Evolutionary conservation across 306 rosid species (phyloP).

Genomic region (Acacia acuminata): DNA sequence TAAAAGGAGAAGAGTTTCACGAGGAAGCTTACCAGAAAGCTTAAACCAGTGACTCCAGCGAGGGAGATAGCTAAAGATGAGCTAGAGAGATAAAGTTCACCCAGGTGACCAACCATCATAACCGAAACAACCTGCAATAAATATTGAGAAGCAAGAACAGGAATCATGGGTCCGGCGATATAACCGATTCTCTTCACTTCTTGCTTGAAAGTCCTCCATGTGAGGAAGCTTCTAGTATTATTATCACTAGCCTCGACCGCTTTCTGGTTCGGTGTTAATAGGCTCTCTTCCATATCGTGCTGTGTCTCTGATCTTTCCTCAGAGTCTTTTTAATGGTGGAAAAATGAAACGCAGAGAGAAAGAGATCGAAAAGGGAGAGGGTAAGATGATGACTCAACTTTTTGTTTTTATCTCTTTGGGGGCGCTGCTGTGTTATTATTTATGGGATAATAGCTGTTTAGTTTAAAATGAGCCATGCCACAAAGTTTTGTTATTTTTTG

Average conservation of each 20-base stretch:
- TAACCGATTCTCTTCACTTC: conserved; percentile 42
- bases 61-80: conserved; percentile 45
- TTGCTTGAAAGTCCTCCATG: conserved; percentile 16
- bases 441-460: no score
- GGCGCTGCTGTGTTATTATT: neutral
- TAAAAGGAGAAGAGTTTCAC: neutral
- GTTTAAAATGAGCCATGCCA: no score
- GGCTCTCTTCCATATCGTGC: conserved; percentile 18
- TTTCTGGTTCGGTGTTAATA: conserved; percentile 14
- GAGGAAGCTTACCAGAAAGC: conserved; percentile 37
- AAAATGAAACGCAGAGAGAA: neutral
- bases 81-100: conserved; percentile 49
- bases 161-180: conserved; percentile 43
- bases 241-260: neutral
- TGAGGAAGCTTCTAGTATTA: neutral
- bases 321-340: neutral
- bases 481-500: no score
- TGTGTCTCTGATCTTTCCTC: neutral
- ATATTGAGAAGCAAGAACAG: conserved; percentile 36
- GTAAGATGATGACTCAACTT: neutral
- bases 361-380: neutral
- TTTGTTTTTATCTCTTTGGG: neutral
- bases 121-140: conserved; percentile 38
- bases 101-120: conserved; percentile 50
- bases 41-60: conserved; percentile 44